A percentile compares a stretch with the other conserved stretches of the same genome.
Evolutionary conservation across 345 rosid genomes (phyloP).

Genomic region (Nasturtium officinale): DNA sequence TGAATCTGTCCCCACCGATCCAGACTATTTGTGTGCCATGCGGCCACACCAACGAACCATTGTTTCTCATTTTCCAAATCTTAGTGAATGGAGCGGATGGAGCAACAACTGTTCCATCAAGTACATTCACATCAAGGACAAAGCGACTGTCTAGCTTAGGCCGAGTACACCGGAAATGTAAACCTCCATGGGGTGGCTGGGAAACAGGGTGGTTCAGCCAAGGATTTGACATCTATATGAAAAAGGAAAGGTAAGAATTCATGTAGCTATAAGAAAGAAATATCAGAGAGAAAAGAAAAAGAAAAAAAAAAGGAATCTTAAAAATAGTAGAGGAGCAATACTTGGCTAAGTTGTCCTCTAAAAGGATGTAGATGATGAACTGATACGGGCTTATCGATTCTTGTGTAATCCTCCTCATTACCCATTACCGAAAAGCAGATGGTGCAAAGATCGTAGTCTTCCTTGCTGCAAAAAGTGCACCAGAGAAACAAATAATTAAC

Average conservation of each 20-base stretch:
- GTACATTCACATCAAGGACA: slow-evolving; percentile 74
- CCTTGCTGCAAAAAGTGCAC: slow-evolving; percentile 54
- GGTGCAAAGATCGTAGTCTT: slow-evolving; percentile 87
- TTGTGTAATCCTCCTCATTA: slow-evolving; percentile 60
- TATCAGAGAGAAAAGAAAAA: background rate
- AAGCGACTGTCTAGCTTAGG: slow-evolving; percentile 81
- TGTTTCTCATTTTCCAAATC: slow-evolving; percentile 92
- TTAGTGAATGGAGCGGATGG: slow-evolving; percentile 79
- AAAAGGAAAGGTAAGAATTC: slow-evolving; percentile 19
- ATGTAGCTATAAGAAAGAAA: background rate
- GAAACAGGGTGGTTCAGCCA: slow-evolving; percentile 42
- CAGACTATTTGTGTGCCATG: slow-evolving; percentile 66
- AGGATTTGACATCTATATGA: slow-evolving; percentile 33
- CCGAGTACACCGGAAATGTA: slow-evolving; percentile 38
- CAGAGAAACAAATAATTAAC: background rate
- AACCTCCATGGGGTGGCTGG: slow-evolving; percentile 34
- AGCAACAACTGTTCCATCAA: slow-evolving; percentile 81
- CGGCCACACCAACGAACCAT: slow-evolving; percentile 70
- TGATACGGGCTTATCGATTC: slow-evolving; percentile 67
- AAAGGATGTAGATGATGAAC: slow-evolving; percentile 36
- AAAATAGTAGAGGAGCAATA: slow-evolving; percentile 40
- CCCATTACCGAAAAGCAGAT: slow-evolving; percentile 80
- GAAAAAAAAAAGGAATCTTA: background rate
- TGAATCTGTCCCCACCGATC: slow-evolving; percentile 77
- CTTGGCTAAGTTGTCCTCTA: slow-evolving; percentile 48